A percentile compares a stretch with the other conserved stretches of the same genome.
phyloP scores from a whole-genome alignment of 371 early-diverging fungal species.

The Saksenaea vasiformis region DNA sequence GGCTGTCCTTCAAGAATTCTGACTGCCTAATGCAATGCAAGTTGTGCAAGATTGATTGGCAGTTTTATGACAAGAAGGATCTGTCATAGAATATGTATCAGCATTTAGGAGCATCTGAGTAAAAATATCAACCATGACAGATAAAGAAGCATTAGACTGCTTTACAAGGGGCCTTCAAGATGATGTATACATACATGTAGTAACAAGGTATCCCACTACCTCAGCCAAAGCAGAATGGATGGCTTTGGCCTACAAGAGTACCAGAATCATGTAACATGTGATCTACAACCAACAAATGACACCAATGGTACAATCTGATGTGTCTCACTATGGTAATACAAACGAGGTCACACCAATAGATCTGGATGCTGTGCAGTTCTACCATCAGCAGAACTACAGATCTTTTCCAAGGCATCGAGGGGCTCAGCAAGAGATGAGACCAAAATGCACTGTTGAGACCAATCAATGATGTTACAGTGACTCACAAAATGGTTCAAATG shows the following conservation, averaged over 20 bases:
- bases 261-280: no score
- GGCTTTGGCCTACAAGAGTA: slow-evolving; percentile 5
- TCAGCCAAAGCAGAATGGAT: neutral
- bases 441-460: no score
- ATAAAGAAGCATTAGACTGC: slow-evolving; percentile 10
- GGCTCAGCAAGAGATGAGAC: no score
- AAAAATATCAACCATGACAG: neutral
- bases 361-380: no score
- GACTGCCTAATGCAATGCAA: neutral
- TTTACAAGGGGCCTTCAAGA: neutral
- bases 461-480: no score
- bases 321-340: no score
- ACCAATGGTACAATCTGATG: no score
- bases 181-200: neutral
- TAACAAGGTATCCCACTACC: neutral
- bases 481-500: no score
- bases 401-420: no score
- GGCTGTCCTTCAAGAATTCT: neutral
- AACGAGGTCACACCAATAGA: no score
- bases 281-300: no score
- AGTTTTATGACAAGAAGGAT: neutral
- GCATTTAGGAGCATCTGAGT: neutral
- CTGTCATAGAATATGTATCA: neutral
- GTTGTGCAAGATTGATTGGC: neutral
- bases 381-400: no score